Evolutionary conservation across 2,329 filamentous ascomycete species (phyloP), one percentile per base, ranked within the genome.

Genomic region (Aureobasidium zeae): DNA sequence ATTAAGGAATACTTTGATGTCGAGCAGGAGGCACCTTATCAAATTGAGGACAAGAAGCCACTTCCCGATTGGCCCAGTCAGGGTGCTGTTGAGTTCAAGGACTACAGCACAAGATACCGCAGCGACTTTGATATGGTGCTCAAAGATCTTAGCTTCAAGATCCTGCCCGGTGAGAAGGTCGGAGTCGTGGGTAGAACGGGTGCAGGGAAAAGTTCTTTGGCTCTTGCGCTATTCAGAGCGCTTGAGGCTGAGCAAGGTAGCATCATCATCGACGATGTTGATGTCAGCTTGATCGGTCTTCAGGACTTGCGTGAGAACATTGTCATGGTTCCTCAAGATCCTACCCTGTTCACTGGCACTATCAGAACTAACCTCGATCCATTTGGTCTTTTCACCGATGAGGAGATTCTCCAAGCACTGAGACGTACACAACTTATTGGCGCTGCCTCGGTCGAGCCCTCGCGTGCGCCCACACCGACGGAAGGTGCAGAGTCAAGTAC

Each of bases 1-100:
- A 82, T 98, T 58, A 93, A 94, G 68, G 91, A 98, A 61, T 98
- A 96, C 58, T 75, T 96, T 25, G 86, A 96, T 32, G 84, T 98
- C 1, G 89, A 96, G 55, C 89, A 95, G 61, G 91, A 98, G 65
- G 88, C 91, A 1, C 70, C 75, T 0, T 72, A 84, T 1, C 70
- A 94, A 29, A 75, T 94, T 29, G 79, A 86, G 44, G 79, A 89
- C 47, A 84, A 78, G 51, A 76, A 86, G 20, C 91, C 91, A 5
- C 72, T 82, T 0, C 64, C 72, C 4, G 79, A 84, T 58, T 98
- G 91, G 91, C 91, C 91, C 7, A 81, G 76, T 48, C 72, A 84
- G 57, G 91, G 91, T 30, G 74, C 80, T 0, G 85, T 98, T 10
- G 81, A 94, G 57, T 98, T 98, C 61, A 74, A 84, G 51, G 73